Base-by-base conservation (phyloP, 176 grass and related monocot species). In the Phoenix dactylifera region DNA sequence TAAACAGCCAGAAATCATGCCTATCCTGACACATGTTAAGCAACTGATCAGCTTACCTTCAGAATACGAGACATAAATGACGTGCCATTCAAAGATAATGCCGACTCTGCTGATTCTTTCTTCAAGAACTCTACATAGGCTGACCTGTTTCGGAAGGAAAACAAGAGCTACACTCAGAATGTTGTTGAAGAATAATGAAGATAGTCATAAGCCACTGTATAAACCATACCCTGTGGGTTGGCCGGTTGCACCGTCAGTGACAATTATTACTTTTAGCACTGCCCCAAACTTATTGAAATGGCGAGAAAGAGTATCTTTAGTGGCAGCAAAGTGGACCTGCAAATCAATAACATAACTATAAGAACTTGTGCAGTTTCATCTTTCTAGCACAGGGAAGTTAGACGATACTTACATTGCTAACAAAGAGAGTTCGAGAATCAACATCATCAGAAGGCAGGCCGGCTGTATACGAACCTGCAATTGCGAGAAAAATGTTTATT, bases 201-300 rank as follows among this genome's bases (percentile, higher is more conserved):
- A 67, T 52, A 18, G 54, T 39, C 35, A 44, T 35, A 7, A 1
- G 52, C 18, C 69, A 2, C 5, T 28, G 16, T 69, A 56, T 6
- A 12, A 71, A 68, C 67, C 79, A 78, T 69, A 95, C 90, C 90
- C 90, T 65, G 90, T 89, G 58, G 90, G 90, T 65, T 95, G 90
- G 53, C 90, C 86, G 15, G 90, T 86, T 59, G 90, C 75, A 69
- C 79, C 86, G 73, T 95, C 82, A 60, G 74, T 84, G 15, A 95
- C 80, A 72, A 95, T 85, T 57, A 95, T 82, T 54, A 95, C 90
- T 89, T 89, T 95, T 72, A 95, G 74, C 20, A 95, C 90, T 6
- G 80, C 90, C 53, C 90, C 90, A 74, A 86, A 95, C 74, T 95
- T 81, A 75, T 95, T 95, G 79, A 95, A 95, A 74, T 95, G 90